Evolutionary conservation across 1,139 yeast genomes (phyloP), one percentile per base, ranked within the genome.

Genomic region (Sugiyamaella novakii): DNA sequence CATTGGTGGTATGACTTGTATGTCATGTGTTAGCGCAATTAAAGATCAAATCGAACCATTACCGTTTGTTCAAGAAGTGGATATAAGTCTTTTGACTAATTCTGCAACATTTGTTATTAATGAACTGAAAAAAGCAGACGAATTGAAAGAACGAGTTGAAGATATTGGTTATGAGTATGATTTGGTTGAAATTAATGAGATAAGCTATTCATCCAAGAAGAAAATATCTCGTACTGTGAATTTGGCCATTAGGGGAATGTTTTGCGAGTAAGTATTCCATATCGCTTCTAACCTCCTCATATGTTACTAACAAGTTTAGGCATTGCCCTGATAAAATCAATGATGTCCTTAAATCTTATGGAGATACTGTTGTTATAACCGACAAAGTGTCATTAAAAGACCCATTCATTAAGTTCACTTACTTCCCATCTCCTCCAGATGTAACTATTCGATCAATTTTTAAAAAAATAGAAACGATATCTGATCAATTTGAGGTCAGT

Each of bases 1-100:
- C 0, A 78, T 85, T 44, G 86, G 84, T 3, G 92, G 92, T 3
- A 84, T 85, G 66, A 80, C 89, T 0, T 85, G 92, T 68, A 81
- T 86, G 4, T 80, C 88, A 0, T 85, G 94, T 64, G 80, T 81
- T 1, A 73, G 73, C 43, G 71, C 88, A 0, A 79, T 85, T 27
- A 66, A 70, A 7, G 66, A 72, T 15, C 78, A 81, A 0, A 77
- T 80, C 1, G 61, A 71, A 4, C 76, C 72, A 5, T 65, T 83
- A 31, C 78, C 80, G 0, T 81, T 78, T 62, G 76, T 84, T 1
- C 65, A 74, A 12, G 81, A 78, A 24, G 70, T 74, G 30, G 78
- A 78, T 8, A 73, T 85, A 31, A 81, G 79, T 54, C 72, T 78
- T 1, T 77, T 85, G 14, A 75, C 81, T 8, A 83, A 84, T 58